Base-by-base conservation (phyloP, 345 rosid species). In the Sisymbrium irio region DNA sequence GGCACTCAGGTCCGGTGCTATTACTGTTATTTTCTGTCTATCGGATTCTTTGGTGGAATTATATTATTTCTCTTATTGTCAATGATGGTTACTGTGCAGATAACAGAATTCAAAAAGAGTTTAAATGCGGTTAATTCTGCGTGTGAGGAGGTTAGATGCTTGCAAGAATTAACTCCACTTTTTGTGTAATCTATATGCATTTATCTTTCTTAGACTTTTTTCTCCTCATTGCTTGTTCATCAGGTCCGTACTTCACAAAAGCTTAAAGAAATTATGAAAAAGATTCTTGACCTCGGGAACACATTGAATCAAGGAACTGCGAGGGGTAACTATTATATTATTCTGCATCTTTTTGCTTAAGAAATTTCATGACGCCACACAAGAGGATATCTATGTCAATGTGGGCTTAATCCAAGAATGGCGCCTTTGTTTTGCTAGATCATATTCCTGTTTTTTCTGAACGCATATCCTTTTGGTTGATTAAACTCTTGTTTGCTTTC, bases 231-330 rank as follows among this genome's bases (percentile, higher is more conserved):
- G 22, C 58, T 50, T 74, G 76, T 69, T 46, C 36, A 42, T 69
- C 78, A 95, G 99, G 96, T 90, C 70, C 92, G 96, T 47, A 77
- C 67, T 65, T 95, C 98, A 46, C 66, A 53, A 42, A 92, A 90
- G 77, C 74, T 95, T 82, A 92, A 90, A 82, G 97, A 87, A 75
- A 92, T 92, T 84, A 9, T 50, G 55, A 50, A 20, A 50, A 20
- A 3, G 55, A 50, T 50, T 10, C 55, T 50, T 50, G 11, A 79
- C 76, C 83, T 95, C 61, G 99, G 98, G 63, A 95, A 95, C 76
- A 83, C 86, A 7, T 74, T 92, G 81, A 95, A 92, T 82, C 96
- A 92, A 77, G 99, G 99, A 84, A 95, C 98, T 57, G 93, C 87
- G 22, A 87, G 94, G 83, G 99, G 99, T 90, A 59, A 77, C 85